These are phyloP conservation scores for Nicotiana tomentosiformis DNA, from an alignment of 257 asterid species.

Conservation along the genomic window DNA sequence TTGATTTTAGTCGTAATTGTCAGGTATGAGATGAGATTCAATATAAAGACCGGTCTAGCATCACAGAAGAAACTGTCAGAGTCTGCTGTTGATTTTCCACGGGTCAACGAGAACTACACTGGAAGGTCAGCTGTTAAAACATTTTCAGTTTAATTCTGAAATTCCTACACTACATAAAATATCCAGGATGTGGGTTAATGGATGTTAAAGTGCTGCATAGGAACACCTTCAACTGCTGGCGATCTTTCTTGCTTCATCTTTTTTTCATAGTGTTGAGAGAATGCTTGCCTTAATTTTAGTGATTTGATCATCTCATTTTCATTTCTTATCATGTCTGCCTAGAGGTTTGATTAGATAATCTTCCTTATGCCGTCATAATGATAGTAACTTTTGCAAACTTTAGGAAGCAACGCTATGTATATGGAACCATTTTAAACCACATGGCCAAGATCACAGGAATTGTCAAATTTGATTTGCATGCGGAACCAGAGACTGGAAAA, in stretches of 20 bases:
- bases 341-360: no score
- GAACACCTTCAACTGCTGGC: not conserved
- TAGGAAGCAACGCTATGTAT: conserved; percentile 90
- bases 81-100: conserved; percentile 83
- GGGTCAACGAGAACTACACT: conserved; percentile 88
- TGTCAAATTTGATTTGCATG: conserved; percentile 85
- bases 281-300: not conserved
- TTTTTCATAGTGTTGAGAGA: not conserved
- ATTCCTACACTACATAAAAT: not conserved
- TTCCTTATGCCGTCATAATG: not conserved
- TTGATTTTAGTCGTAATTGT: conserved; percentile 12
- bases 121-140: conserved; percentile 53
- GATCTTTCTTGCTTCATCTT: not conserved
- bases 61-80: conserved; percentile 74
- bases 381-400: conserved; percentile 4
- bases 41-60: conserved; percentile 76
- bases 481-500: conserved; percentile 70
- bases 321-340: no score
- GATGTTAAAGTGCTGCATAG: not conserved
- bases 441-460: conserved; percentile 82
- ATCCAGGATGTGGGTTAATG: not conserved
- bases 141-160: not conserved
- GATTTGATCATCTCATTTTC: conserved; percentile 1
- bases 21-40: conserved; percentile 98
- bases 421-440: conserved; percentile 70